phyloP scores from a whole-genome alignment of 2,329 filamentous ascomycete species.

The Exophiala xenobiotica region DNA sequence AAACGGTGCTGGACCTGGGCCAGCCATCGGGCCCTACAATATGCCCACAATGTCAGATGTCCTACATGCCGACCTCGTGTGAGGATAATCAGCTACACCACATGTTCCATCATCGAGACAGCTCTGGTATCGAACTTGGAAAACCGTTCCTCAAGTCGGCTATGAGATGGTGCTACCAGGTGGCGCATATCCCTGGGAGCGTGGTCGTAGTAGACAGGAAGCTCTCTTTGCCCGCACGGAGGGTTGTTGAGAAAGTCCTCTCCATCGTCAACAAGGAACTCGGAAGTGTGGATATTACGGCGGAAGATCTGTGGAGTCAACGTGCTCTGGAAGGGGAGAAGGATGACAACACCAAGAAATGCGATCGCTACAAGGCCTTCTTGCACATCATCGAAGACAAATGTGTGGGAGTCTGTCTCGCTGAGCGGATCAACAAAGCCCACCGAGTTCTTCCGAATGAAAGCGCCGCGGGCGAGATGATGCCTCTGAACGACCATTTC shows the following conservation, averaged over 20 bases:
- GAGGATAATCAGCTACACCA: slow-evolving; percentile 64
- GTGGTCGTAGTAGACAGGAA: slow-evolving; percentile 60
- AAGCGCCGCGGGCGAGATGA: slow-evolving; percentile 20
- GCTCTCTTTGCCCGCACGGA: slow-evolving; percentile 52
- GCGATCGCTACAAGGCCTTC: slow-evolving; percentile 59
- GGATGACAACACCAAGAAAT: slow-evolving; percentile 32
- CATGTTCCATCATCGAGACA: slow-evolving; percentile 63
- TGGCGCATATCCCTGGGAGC: slow-evolving; percentile 50
- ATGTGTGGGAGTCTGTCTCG: slow-evolving; percentile 62
- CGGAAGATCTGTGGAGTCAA: slow-evolving; percentile 58
- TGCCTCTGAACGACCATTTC: slow-evolving; percentile 20
- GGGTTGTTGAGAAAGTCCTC: slow-evolving; percentile 56
- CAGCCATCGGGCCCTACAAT: slow-evolving; percentile 48
- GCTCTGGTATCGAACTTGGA: slow-evolving; percentile 60
- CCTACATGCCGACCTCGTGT: slow-evolving; percentile 61
- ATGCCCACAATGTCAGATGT: slow-evolving; percentile 64
- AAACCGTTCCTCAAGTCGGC: slow-evolving; percentile 57
- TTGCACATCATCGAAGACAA: slow-evolving; percentile 61
- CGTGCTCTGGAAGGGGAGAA: slow-evolving; percentile 37
- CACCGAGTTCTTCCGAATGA: slow-evolving; percentile 43
- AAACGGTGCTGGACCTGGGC: slow-evolving; percentile 63
- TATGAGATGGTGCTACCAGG: slow-evolving; percentile 53
- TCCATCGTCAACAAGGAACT: slow-evolving; percentile 64
- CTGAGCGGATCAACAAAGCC: slow-evolving; percentile 60
- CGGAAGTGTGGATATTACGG: slow-evolving; percentile 59